These are phyloP conservation scores for Entoloma clypeatum DNA, from an alignment of 1,284 basidiomycete species.

Conservation along the genomic window DNA sequence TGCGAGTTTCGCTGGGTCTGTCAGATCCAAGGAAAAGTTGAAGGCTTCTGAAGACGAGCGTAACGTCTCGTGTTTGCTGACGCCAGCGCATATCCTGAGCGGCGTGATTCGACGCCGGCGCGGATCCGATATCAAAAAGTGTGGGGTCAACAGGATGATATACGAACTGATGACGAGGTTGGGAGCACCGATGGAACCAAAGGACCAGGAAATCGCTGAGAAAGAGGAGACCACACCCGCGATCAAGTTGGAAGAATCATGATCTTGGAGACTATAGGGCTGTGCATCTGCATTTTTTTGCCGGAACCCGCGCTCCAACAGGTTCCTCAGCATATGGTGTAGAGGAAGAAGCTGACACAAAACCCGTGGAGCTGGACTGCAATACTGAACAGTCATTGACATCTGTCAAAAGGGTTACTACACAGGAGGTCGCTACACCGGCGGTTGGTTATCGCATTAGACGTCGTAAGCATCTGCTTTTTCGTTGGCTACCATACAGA, in stretches of 20 bases:
- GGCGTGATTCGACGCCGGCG: slow-evolving; percentile 26
- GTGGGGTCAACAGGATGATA: slow-evolving; percentile 23
- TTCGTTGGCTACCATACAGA: too few species aligned
- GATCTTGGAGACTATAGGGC: too few species aligned
- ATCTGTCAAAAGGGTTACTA: too few species aligned
- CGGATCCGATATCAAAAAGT: slow-evolving; percentile 12
- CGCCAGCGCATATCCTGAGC: slow-evolving; percentile 34
- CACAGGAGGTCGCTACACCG: too few species aligned
- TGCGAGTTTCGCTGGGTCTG: slow-evolving; percentile 9
- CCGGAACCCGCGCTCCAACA: too few species aligned
- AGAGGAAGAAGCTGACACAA: too few species aligned
- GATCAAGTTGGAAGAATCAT: slow-evolving; percentile 9
- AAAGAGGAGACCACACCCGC: neutral
- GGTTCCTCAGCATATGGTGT: too few species aligned
- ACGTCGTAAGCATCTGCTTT: too few species aligned
- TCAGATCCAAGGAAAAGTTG: slow-evolving; percentile 14
- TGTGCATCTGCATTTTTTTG: too few species aligned
- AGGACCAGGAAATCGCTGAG: neutral
- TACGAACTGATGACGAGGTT: slow-evolving; percentile 26
- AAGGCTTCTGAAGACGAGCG: slow-evolving; percentile 11
- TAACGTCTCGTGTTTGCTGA: slow-evolving; percentile 23
- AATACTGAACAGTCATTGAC: too few species aligned
- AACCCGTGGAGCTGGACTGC: too few species aligned
- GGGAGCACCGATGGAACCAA: slow-evolving; percentile 17
- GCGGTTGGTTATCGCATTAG: too few species aligned